Evolutionary conservation across 495 filamentous ascomycete genomes (phyloP).

Genomic region (Staphylotrichum tortipilum): DNA sequence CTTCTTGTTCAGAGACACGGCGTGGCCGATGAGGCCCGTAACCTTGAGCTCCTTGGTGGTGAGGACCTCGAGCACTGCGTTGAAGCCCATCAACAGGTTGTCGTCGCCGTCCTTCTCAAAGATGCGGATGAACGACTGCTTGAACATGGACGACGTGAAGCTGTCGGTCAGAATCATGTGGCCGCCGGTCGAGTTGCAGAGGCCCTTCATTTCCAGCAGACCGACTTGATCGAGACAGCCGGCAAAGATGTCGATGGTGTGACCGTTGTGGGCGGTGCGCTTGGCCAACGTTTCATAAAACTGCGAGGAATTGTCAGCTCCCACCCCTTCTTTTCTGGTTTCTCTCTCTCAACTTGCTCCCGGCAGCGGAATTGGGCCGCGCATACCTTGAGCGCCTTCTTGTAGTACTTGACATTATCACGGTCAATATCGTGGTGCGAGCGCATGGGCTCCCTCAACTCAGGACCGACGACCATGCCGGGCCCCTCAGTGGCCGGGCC

Average conservation of each 20-base stretch:
- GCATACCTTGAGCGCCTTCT: conserved; percentile 91
- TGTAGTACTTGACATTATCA: conserved; percentile 99
- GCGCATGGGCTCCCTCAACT: conserved; percentile 91
- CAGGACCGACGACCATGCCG: conserved; percentile 94
- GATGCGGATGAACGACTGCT: conserved; percentile 93
- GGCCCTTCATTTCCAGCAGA: conserved; percentile 96
- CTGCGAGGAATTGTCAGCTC: conserved; percentile 42
- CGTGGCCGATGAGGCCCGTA: conserved; percentile 95
- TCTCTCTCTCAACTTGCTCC: too few species aligned
- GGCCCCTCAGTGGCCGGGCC: conserved; percentile 94
- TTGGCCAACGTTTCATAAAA: conserved; percentile 98
- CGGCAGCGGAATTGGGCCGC: too few species aligned
- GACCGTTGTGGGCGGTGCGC: conserved; percentile 89
- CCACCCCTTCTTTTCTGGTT: neutral
- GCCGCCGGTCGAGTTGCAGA: conserved; percentile 91
- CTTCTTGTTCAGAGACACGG: conserved; percentile 95
- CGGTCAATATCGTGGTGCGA: conserved; percentile 99
- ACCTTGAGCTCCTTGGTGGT: conserved; percentile 99
- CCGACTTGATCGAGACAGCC: conserved; percentile 98
- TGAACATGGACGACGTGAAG: conserved; percentile 99
- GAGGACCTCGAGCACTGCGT: conserved; percentile 90
- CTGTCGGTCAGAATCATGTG: conserved; percentile 98
- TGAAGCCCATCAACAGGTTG: conserved; percentile 96
- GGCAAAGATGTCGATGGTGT: conserved; percentile 96
- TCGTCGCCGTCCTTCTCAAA: conserved; percentile 96